phyloP scores from a whole-genome alignment of 2,329 filamentous ascomycete species.

The Pyricularia sp. region DNA sequence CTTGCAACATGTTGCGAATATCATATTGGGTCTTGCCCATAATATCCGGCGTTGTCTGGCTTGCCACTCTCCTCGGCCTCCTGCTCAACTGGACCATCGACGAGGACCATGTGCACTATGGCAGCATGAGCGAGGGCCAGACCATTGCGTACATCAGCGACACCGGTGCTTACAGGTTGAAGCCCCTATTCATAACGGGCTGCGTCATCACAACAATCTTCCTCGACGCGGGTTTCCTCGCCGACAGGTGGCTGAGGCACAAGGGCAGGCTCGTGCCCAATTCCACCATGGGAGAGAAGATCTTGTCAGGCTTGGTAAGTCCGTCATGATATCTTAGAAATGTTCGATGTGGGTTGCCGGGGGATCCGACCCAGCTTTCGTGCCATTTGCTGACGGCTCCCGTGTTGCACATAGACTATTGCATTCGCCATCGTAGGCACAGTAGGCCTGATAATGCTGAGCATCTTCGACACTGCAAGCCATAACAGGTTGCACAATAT shows the following conservation, averaged over 20 bases:
- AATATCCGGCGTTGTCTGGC: conserved; percentile 52
- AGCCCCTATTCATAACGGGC: conserved; percentile 68
- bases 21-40: conserved; percentile 41
- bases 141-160: conserved; percentile 61
- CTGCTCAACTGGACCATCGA: conserved; percentile 56
- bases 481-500: conserved; percentile 57
- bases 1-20: conserved; percentile 11
- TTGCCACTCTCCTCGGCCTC: conserved; percentile 55
- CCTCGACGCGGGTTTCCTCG: conserved; percentile 66
- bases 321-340: background rate
- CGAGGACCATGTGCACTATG: conserved; percentile 39
- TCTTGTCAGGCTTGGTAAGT: conserved; percentile 35
- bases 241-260: conserved; percentile 79
- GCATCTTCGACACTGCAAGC: conserved; percentile 70
- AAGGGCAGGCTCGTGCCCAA: conserved; percentile 67
- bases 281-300: conserved; percentile 45
- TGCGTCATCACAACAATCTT: conserved; percentile 60
- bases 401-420: conserved; percentile 30
- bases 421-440: conserved; percentile 62
- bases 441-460: conserved; percentile 65
- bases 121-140: conserved; percentile 45
- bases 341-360: background rate
- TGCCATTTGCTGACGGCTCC: background rate
- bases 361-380: background rate
- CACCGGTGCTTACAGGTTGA: conserved; percentile 46